Conservation (phyloP, 108 stramenopile genomes). For the Skeletonema potamos region DNA sequence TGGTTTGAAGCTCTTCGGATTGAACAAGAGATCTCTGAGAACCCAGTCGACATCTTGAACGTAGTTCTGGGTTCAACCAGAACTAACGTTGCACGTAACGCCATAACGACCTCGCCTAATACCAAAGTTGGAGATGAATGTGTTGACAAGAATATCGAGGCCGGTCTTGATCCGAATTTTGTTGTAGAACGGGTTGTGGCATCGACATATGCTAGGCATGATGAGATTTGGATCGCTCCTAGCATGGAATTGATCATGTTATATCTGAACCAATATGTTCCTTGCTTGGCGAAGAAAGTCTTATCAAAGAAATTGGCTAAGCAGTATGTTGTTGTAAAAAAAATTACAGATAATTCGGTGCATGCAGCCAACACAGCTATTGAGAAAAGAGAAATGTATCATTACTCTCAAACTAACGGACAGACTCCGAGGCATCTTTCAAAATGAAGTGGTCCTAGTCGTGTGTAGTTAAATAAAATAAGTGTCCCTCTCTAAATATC, state of each 20-base stretch:
- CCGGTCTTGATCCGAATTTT: slow-evolving; percentile 7
- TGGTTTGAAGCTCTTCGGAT: slow-evolving; percentile 17
- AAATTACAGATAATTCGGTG: too few species aligned
- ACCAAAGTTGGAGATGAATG: neutral
- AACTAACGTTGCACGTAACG: slow-evolving; percentile 2
- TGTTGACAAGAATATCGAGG: slow-evolving; percentile 4
- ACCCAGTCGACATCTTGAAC: slow-evolving; percentile 4
- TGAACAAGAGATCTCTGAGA: neutral
- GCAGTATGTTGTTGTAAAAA: neutral
- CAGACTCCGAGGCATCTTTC: too few species aligned
- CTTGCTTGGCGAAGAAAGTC: neutral
- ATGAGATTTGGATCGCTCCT: slow-evolving; percentile 13
- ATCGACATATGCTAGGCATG: slow-evolving; percentile 2
- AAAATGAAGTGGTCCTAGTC: too few species aligned
- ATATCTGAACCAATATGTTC: slow-evolving; percentile 7
- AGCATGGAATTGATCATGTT: neutral
- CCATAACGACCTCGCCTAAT: neutral
- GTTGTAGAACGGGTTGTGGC: neutral
- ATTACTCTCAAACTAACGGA: too few species aligned
- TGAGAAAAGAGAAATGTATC: too few species aligned
- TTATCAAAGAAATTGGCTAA: neutral
- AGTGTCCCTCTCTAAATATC: too few species aligned
- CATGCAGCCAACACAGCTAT: too few species aligned
- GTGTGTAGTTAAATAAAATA: too few species aligned
- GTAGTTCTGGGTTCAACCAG: slow-evolving; percentile 6